These are phyloP conservation scores for Scalesia atractyloides DNA, from an alignment of 129 eudicot genomes.

Conservation along the genomic window DNA sequence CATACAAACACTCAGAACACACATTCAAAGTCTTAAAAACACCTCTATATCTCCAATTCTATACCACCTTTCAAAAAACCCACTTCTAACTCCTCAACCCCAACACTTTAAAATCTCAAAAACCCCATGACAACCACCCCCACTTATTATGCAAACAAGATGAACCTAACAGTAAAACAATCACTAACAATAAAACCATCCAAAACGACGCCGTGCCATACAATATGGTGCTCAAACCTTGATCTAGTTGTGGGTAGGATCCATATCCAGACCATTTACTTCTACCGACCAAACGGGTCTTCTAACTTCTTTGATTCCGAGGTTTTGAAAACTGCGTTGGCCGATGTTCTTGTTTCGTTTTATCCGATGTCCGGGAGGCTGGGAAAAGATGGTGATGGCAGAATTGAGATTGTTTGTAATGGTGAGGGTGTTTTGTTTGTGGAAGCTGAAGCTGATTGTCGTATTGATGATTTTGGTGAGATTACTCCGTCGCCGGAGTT, in stretches of 20 bases:
- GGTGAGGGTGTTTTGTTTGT: constrained; percentile 37
- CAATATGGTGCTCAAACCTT: constrained; percentile 2
- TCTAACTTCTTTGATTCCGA: constrained; percentile 26
- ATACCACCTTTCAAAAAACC: background rate
- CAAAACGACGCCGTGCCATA: background rate
- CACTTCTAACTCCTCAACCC: background rate
- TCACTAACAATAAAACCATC: constrained; percentile 9
- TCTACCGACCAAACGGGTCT: constrained; percentile 30
- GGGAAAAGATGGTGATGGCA: constrained; percentile 18
- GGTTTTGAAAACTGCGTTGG: constrained; percentile 12
- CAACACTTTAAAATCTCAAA: constrained; percentile 1
- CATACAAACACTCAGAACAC: background rate
- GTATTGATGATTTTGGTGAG: constrained; percentile 33
- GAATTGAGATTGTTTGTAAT: constrained; percentile 33
- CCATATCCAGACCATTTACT: constrained; percentile 23
- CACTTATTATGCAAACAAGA: background rate
- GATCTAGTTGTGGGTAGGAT: constrained; percentile 10
- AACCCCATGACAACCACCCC: background rate
- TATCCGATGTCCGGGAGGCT: constrained; percentile 39
- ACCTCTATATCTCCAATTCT: background rate
- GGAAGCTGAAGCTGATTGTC: constrained; percentile 20
- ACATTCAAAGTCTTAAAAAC: background rate
- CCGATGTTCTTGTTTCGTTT: constrained; percentile 26
- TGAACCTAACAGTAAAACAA: constrained; percentile 27
- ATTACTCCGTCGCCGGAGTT: constrained; percentile 34